Base-by-base conservation (phyloP, 2,329 filamentous ascomycete species). In the Botrytis elliptica region DNA sequence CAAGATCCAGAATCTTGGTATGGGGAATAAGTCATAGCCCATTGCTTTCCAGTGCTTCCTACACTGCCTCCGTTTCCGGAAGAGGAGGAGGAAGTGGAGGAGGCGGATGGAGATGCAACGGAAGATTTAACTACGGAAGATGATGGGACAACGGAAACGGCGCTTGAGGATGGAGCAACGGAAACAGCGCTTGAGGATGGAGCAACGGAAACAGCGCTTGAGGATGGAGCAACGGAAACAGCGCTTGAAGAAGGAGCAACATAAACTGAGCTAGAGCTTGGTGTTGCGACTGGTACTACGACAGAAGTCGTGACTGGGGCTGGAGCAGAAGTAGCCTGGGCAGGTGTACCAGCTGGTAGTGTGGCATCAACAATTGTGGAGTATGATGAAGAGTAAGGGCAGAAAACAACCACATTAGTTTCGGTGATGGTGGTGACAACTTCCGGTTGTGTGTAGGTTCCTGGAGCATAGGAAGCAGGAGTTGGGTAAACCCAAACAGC, bases 11-110 rank as follows among this genome's bases (percentile, higher is more conserved):
- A 62, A 20, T 59, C 79, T 77, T 85, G 85, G 85, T 93, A 96
- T 69, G 92, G 92, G 60, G 92, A 93, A 87, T 94, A 96, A 80
- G 92, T 93, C 81, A 95, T 92, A 82, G 88, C 92, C 86, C 89
- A 93, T 81, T 91, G 71, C 68, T 76, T 74, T 64, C 75, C 76
- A 64, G 73, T 74, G 70, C 55, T 74, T 74, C 76, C 77, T 72
- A 79, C 75, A 10, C 67, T 55, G 22, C 74, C 73, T 38, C 49
- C 66, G 46, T 57, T 72, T 42, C 73, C 65, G 78, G 79, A 77
- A 78, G 81, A 71, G 73, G 76, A 71, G 73, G 76, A 83, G 84
- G 80, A 84, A 84, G 49, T n/a, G 5, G 83, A 87, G 90, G 74
- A 92, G 90, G 88, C 92, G 52, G 74, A 68, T 64, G 73, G 38